These are phyloP conservation scores for Ascochyta lentis DNA, from an alignment of 2,329 filamentous ascomycete species.

Conservation along the genomic window DNA sequence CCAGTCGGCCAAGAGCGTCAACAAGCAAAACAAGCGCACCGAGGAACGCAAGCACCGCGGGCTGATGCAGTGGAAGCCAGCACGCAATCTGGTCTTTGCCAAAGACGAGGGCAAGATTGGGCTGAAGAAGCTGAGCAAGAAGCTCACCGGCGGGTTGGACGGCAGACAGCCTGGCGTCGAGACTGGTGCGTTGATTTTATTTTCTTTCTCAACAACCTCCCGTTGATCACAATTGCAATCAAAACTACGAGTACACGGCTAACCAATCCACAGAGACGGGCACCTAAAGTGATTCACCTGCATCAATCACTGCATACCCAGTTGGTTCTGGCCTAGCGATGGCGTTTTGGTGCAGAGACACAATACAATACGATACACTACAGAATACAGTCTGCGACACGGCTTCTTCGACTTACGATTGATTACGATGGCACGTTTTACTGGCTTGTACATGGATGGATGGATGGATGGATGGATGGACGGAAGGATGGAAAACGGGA, in stretches of 20 bases:
- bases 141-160: conserved; percentile 72
- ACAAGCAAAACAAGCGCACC: conserved; percentile 69
- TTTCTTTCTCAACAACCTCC: too few species aligned
- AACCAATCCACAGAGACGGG: conserved; percentile 33
- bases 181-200: conserved; percentile 58
- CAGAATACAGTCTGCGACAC: not conserved
- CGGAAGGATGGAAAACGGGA: not conserved
- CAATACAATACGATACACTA: too few species aligned
- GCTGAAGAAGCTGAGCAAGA: conserved; percentile 75
- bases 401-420: not conserved
- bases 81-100: conserved; percentile 83
- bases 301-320: not conserved
- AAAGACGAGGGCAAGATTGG: conserved; percentile 87
- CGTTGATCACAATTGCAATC: too few species aligned
- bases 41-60: conserved; percentile 87
- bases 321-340: not conserved
- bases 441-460: too few species aligned
- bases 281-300: conserved; percentile 10
- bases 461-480: too few species aligned
- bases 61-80: conserved; percentile 93
- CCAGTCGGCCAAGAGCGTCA: conserved; percentile 63
- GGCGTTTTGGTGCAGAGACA: conserved; percentile 6
- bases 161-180: conserved; percentile 89
- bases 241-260: conserved; percentile 6
- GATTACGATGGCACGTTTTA: conserved; percentile 1